phyloP scores from a whole-genome alignment of 2,329 filamentous ascomycete species.

The Cryphonectria naterciae region DNA sequence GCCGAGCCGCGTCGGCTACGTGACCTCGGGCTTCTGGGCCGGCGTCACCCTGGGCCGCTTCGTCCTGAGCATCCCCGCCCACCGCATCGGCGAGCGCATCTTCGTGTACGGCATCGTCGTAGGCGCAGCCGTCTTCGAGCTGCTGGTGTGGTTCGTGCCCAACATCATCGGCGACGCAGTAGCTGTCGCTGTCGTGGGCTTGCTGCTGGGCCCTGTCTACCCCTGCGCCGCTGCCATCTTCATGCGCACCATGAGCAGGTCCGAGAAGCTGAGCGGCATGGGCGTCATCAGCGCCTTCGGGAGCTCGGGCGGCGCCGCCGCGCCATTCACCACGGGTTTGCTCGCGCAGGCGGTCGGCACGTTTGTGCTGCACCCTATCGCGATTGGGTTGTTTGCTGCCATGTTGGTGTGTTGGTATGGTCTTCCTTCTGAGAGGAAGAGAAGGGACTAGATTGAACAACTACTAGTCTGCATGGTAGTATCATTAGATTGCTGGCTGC shows the following conservation, averaged over 20 bases:
- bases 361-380: conserved; percentile 69
- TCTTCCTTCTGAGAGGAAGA: conserved; percentile 62
- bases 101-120: conserved; percentile 67
- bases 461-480: background rate
- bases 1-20: conserved; percentile 75
- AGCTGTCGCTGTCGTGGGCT: conserved; percentile 69
- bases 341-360: conserved; percentile 65
- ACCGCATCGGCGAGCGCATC: conserved; percentile 69
- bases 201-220: conserved; percentile 79
- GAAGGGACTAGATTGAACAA: conserved; percentile 54
- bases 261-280: conserved; percentile 65
- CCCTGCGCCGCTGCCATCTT: conserved; percentile 72
- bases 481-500: background rate
- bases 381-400: conserved; percentile 64
- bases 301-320: conserved; percentile 68
- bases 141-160: conserved; percentile 79
- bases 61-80: conserved; percentile 67
- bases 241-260: conserved; percentile 60
- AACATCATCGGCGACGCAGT: conserved; percentile 74
- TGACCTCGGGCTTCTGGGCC: conserved; percentile 72
- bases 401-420: conserved; percentile 70
- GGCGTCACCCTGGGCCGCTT: conserved; percentile 80
- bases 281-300: conserved; percentile 72
- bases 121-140: conserved; percentile 68
- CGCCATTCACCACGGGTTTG: conserved; percentile 68